Percentiles rank a stretch among this genome's conserved stretches.
phyloP scores from a whole-genome alignment of 805 yeast species.

The Cyberlindnera euphorbiiphila region DNA sequence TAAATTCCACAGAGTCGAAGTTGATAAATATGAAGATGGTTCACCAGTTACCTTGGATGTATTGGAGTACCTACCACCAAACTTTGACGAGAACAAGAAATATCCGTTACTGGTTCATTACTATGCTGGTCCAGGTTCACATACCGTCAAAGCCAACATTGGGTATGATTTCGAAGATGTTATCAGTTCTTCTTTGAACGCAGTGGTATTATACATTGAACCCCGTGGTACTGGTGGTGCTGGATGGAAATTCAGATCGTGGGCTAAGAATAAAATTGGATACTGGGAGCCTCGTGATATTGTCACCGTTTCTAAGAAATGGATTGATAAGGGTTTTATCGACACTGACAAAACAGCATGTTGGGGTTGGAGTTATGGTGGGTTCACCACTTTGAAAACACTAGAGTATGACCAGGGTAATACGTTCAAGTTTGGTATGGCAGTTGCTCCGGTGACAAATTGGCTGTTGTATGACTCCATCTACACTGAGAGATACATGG shows the following conservation, averaged over 20 bases:
- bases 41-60: constrained; percentile 50
- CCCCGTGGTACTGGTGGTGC: constrained; percentile 96
- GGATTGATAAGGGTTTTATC: constrained; percentile 27
- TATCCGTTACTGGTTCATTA: constrained; percentile 87
- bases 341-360: constrained; percentile 44
- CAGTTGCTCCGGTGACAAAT: constrained; percentile 97
- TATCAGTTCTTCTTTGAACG: constrained; percentile 70
- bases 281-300: constrained; percentile 84
- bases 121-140: constrained; percentile 98
- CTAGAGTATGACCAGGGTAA: constrained; percentile 74
- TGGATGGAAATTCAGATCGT: constrained; percentile 71
- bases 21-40: constrained; percentile 43
- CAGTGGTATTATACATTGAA: constrained; percentile 89
- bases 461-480: constrained; percentile 91
- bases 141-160: constrained; percentile 61
- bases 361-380: constrained; percentile 99
- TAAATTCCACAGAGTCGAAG: constrained; percentile 43
- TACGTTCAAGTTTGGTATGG: constrained; percentile 82
- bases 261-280: constrained; percentile 80
- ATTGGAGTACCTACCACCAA: constrained; percentile 71
- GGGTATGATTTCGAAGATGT: constrained; percentile 65
- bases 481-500: constrained; percentile 94
- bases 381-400: constrained; percentile 85
- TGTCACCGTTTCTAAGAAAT: constrained; percentile 66
- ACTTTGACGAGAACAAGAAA: constrained; percentile 50